These are phyloP conservation scores for Exophiala dermatitidis DNA, from an alignment of 2,329 filamentous ascomycete species.

Conservation along the genomic window DNA sequence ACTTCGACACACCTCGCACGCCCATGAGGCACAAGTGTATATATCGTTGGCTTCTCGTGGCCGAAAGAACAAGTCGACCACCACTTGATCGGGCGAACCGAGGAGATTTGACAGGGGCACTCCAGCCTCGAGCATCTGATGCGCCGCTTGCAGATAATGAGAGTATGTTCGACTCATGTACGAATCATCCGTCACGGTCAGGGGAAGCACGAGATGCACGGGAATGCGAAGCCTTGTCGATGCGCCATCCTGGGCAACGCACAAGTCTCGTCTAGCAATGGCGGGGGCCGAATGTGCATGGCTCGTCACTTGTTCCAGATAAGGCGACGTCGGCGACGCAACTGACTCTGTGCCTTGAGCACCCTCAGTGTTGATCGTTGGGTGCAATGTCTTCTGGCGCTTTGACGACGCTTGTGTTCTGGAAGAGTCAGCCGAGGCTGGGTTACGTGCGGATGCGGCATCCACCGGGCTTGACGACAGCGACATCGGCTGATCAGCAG, in stretches of 20 bases:
- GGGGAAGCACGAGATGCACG: constrained; percentile 16
- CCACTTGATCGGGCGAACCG: constrained; percentile 7
- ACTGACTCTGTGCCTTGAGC: neutral
- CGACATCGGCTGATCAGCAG: neutral
- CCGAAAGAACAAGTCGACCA: constrained; percentile 20
- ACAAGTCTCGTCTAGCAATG: constrained; percentile 12
- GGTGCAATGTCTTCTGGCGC: neutral
- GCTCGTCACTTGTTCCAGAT: constrained; percentile 6
- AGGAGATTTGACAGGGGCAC: constrained; percentile 6
- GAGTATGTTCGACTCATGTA: constrained; percentile 19
- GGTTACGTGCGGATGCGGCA: neutral
- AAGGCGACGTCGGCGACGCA: constrained; percentile 2
- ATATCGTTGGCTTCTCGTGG: constrained; percentile 9
- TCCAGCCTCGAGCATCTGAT: constrained; percentile 16
- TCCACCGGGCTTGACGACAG: neutral
- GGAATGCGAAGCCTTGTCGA: constrained; percentile 13
- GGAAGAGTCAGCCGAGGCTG: neutral
- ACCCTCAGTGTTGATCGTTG: neutral
- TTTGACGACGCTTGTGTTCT: neutral
- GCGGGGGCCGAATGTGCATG: neutral
- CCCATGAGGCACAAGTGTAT: constrained; percentile 21
- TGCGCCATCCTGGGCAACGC: constrained; percentile 15
- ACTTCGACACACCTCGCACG: constrained; percentile 19
- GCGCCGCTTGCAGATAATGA: constrained; percentile 16
- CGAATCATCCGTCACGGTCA: constrained; percentile 17